Conservation (phyloP, 805 yeast genomes). For the Lachancea mirantina region DNA sequence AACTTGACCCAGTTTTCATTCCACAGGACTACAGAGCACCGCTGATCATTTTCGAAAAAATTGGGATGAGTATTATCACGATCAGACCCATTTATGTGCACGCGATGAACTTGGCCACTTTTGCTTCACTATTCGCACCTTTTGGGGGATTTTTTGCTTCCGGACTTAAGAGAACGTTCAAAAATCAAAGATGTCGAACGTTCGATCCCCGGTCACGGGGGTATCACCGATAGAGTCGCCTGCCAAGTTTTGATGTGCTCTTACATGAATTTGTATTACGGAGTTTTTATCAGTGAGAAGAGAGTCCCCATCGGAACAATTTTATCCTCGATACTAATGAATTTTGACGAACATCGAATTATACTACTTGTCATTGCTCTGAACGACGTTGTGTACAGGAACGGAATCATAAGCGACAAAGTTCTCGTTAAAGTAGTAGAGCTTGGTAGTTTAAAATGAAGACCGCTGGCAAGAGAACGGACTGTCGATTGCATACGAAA, state of each 20-base stretch:
- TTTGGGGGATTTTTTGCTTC: slow-evolving; percentile 98
- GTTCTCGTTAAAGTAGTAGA: slow-evolving; percentile 30
- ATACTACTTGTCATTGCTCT: slow-evolving; percentile 53
- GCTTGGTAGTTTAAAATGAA: slow-evolving; percentile 14
- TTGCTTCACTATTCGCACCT: slow-evolving; percentile 96
- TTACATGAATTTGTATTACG: slow-evolving; percentile 84
- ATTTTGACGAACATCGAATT: slow-evolving; percentile 59
- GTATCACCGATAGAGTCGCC: slow-evolving; percentile 94
- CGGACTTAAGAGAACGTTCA: slow-evolving; percentile 94
- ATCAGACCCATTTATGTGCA: slow-evolving; percentile 89
- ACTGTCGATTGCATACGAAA: too few species aligned
- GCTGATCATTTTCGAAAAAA: slow-evolving; percentile 46
- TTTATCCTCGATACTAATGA: slow-evolving; percentile 67
- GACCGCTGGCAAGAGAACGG: too few species aligned
- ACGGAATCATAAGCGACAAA: slow-evolving; percentile 35
- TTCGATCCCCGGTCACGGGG: slow-evolving; percentile 98
- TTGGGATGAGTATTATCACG: slow-evolving; percentile 44
- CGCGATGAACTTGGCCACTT: slow-evolving; percentile 76
- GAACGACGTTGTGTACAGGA: slow-evolving; percentile 30
- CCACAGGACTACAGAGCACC: slow-evolving; percentile 77
- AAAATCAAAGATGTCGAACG: slow-evolving; percentile 96
- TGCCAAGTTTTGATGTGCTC: slow-evolving; percentile 98
- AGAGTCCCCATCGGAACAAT: slow-evolving; percentile 67
- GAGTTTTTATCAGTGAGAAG: slow-evolving; percentile 75
- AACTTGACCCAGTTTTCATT: slow-evolving; percentile 80